A percentile compares a stretch with the other conserved stretches of the same genome.
Conservation (phyloP, 1,284 basidiomycete genomes). For the Apiotrichum mycotoxinovorans region DNA sequence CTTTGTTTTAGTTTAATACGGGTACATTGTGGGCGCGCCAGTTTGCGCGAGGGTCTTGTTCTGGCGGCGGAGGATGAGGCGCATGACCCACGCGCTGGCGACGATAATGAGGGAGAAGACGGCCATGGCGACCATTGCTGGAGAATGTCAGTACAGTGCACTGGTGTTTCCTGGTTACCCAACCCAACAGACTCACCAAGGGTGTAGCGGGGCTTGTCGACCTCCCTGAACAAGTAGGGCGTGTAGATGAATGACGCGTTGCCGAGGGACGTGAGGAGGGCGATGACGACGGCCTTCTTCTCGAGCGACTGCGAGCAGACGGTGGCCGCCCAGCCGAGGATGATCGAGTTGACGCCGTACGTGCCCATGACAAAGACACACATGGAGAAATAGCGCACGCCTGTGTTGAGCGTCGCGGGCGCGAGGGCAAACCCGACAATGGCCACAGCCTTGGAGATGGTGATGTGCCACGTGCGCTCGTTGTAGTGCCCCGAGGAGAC, state of each 20-base stretch:
- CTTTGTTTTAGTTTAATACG: too few relatives aligned
- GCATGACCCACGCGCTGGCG: constrained; percentile 17
- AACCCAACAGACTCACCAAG: too few relatives aligned
- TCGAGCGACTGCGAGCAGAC: constrained; percentile 33
- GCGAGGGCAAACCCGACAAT: constrained; percentile 35
- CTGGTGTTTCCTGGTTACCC: too few relatives aligned
- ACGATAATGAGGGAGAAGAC: constrained; percentile 20
- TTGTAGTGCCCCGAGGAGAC: constrained; percentile 30
- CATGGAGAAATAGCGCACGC: constrained; percentile 33
- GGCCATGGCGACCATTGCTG: constrained; percentile 23
- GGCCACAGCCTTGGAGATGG: constrained; percentile 25
- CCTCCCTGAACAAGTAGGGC: constrained; percentile 35
- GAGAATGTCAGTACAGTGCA: neutral
- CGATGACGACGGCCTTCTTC: constrained; percentile 32
- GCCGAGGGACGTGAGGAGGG: constrained; percentile 29
- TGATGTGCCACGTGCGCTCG: constrained; percentile 33
- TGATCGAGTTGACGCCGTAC: constrained; percentile 30
- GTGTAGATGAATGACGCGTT: constrained; percentile 30
- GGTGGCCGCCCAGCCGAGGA: constrained; percentile 37
- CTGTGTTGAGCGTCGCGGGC: constrained; percentile 29
- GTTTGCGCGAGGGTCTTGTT: constrained; percentile 15
- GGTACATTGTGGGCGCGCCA: constrained; percentile 17
- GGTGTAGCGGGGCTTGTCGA: constrained; percentile 26
- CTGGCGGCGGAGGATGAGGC: constrained; percentile 19
- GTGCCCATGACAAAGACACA: constrained; percentile 35